Evolutionary conservation across 768 basidiomycete genomes (phyloP).

Genomic region (Mycena leptocephala): DNA sequence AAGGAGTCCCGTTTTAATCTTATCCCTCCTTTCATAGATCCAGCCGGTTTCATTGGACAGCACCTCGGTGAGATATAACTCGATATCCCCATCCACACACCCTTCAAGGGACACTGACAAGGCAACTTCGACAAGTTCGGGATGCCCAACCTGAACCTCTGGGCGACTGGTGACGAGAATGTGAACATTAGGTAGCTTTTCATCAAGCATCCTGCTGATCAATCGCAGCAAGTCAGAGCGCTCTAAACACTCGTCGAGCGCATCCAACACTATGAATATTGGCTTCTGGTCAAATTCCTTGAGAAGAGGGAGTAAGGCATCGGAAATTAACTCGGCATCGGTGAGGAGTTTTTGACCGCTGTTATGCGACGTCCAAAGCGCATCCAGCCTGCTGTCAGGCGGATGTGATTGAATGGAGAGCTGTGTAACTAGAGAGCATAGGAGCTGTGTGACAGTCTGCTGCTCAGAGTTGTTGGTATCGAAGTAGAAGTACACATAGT

Average conservation of each 20-base stretch:
- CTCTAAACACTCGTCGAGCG: constrained; percentile 39
- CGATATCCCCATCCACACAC: too few species aligned
- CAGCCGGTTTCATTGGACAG: too few species aligned
- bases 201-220: constrained; percentile 13
- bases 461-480: constrained; percentile 11
- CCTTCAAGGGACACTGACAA: too few species aligned
- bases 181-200: constrained; percentile 17
- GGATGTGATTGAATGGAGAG: constrained; percentile 22
- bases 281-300: not conserved
- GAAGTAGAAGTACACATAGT: constrained; percentile 12
- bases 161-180: constrained; percentile 34
- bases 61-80: too few species aligned
- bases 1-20: too few species aligned
- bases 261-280: too few species aligned
- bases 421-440: constrained; percentile 37
- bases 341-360: not conserved
- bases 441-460: not conserved
- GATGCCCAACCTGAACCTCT: constrained; percentile 21
- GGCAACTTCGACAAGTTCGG: too few species aligned
- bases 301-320: constrained; percentile 26
- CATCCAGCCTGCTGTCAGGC: not conserved
- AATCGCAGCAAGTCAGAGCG: constrained; percentile 14
- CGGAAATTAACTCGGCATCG: constrained; percentile 7
- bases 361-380: not conserved
- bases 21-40: too few species aligned